phyloP scores from a whole-genome alignment of 2,329 filamentous ascomycete genomes.

The Microdochium trichocladiopsis region DNA sequence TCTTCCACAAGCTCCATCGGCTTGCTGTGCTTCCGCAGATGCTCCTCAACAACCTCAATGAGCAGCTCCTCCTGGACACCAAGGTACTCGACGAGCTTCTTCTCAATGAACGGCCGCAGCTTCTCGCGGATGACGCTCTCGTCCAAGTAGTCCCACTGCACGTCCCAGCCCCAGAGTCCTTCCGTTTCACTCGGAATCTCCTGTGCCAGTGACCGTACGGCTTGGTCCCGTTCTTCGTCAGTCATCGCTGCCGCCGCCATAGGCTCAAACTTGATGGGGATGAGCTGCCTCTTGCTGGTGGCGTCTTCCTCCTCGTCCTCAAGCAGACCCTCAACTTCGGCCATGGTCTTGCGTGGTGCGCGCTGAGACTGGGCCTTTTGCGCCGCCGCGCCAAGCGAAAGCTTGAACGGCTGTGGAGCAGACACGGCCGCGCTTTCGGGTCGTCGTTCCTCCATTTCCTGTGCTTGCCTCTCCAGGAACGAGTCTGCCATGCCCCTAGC shows the following conservation, averaged over 20 bases:
- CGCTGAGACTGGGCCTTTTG: constrained; percentile 60
- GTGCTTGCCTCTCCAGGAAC: constrained; percentile 79
- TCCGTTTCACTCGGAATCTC: constrained; percentile 86
- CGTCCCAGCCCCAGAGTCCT: constrained; percentile 83
- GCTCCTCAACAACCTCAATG: constrained; percentile 86
- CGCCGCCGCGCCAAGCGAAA: constrained; percentile 83
- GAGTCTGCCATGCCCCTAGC: constrained; percentile 82
- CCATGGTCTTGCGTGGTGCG: constrained; percentile 67
- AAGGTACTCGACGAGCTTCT: constrained; percentile 95
- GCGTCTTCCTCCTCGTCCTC: constrained; percentile 88
- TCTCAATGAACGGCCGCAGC: constrained; percentile 89
- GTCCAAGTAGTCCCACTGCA: constrained; percentile 90
- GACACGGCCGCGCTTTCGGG: constrained; percentile 25
- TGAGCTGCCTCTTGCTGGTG: constrained; percentile 64
- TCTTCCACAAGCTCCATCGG: constrained; percentile 80
- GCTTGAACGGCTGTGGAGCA: constrained; percentile 77
- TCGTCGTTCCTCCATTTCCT: constrained; percentile 57
- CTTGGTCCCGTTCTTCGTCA: constrained; percentile 81
- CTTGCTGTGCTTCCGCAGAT: constrained; percentile 66
- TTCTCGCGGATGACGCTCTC: constrained; percentile 76
- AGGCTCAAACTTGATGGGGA: constrained; percentile 77
- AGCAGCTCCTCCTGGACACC: constrained; percentile 95
- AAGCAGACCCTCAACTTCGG: constrained; percentile 87
- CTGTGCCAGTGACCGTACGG: constrained; percentile 72
- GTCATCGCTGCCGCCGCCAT: constrained; percentile 62